Evolutionary conservation across 495 filamentous ascomycete genomes (phyloP).

Genomic region (Podospora fimiseda): DNA sequence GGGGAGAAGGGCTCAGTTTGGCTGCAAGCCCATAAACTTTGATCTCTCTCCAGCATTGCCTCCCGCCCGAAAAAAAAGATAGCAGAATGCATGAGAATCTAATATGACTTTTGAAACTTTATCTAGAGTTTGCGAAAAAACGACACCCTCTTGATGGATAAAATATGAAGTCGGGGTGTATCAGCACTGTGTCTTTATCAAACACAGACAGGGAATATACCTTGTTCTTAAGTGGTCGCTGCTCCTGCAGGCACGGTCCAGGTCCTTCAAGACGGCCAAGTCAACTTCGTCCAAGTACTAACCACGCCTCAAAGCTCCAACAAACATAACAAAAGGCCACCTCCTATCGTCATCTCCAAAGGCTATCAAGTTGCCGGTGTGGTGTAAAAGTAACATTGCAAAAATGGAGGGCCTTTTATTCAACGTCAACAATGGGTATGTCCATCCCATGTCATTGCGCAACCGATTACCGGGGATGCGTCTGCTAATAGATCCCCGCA

Average conservation of each 20-base stretch:
- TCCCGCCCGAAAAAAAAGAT: too few relatives aligned
- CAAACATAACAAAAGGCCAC: not conserved
- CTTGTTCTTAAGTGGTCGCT: not conserved
- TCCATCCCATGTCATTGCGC: not conserved
- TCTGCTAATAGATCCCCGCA: conserved; percentile 25
- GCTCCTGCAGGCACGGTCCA: conserved; percentile 3
- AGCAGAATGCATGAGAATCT: too few relatives aligned
- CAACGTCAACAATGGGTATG: conserved; percentile 90
- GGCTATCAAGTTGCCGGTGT: not conserved
- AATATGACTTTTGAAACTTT: too few relatives aligned
- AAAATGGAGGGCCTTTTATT: conserved; percentile 93
- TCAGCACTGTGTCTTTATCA: too few relatives aligned
- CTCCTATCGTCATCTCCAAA: not conserved
- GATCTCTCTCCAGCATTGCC: too few relatives aligned
- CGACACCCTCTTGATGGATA: too few relatives aligned
- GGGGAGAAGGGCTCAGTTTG: too few relatives aligned
- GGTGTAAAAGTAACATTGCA: too few relatives aligned
- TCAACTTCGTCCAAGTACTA: not conserved
- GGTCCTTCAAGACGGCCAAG: not conserved
- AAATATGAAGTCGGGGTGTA: too few relatives aligned
- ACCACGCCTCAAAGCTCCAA: not conserved
- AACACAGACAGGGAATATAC: not conserved
- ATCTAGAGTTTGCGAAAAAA: too few relatives aligned
- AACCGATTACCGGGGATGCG: not conserved
- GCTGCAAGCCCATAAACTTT: too few relatives aligned